phyloP scores from a whole-genome alignment of 1,139 yeast genomes.

The Hyphopichia khmerensis region DNA sequence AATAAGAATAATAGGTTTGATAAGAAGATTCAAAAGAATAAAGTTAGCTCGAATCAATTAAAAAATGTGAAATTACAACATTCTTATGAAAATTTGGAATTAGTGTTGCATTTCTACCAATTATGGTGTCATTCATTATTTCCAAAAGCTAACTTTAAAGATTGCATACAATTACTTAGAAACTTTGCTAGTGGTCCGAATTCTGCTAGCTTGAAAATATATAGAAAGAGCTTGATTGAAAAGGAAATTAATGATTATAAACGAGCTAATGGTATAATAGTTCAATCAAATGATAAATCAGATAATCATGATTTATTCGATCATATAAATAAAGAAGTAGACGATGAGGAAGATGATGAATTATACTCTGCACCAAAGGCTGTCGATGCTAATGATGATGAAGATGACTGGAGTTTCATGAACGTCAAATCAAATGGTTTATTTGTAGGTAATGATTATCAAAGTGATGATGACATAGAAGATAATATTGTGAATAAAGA shows the following conservation, averaged over 20 bases:
- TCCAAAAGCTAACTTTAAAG: constrained; percentile 76
- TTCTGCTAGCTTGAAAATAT: constrained; percentile 32
- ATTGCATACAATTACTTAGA: constrained; percentile 45
- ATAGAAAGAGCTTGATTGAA: constrained; percentile 37
- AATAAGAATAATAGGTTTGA: constrained; percentile 28
- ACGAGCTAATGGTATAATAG: constrained; percentile 4
- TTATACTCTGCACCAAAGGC: constrained; percentile 3
- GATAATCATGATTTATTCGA: neutral
- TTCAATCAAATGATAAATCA: neutral
- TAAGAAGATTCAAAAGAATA: constrained; percentile 11
- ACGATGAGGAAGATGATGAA: constrained; percentile 3
- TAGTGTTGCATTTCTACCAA: constrained; percentile 66
- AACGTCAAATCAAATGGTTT: constrained; percentile 20
- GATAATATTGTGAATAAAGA: too few species aligned
- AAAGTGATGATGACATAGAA: constrained; percentile 17
- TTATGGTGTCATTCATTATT: constrained; percentile 82
- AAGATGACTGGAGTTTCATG: constrained; percentile 39
- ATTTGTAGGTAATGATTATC: constrained; percentile 31
- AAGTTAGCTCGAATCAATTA: constrained; percentile 4
- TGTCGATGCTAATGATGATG: constrained; percentile 10
- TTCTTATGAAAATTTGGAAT: constrained; percentile 41
- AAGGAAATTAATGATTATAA: constrained; percentile 13
- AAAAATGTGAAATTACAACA: constrained; percentile 30
- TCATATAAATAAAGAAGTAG: constrained; percentile 4
- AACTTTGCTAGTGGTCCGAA: constrained; percentile 25